Percentiles rank a stretch among this genome's conserved stretches.
phyloP scores from a whole-genome alignment of 495 filamentous ascomycete species.

The Neurospora africana region DNA sequence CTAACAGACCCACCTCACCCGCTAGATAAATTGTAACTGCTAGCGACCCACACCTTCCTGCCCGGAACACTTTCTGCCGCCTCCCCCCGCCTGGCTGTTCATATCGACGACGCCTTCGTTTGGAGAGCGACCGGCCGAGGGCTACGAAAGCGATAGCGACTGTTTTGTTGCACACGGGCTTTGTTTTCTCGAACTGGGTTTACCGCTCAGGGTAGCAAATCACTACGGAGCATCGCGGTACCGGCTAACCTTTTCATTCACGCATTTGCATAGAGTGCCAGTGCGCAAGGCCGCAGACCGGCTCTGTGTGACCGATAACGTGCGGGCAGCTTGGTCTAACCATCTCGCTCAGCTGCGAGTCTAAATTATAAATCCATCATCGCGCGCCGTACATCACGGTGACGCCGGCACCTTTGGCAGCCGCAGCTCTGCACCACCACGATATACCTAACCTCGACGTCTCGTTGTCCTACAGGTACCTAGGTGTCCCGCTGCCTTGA shows the following conservation, averaged over 20 bases:
- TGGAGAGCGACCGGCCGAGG: neutral
- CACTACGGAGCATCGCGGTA: neutral
- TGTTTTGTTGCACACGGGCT: neutral
- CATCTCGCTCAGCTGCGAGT: neutral
- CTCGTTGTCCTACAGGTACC: neutral
- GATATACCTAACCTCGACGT: neutral
- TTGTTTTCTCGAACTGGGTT: neutral
- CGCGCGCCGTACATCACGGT: neutral
- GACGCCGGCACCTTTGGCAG: neutral
- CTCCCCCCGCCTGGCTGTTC: conserved; percentile 17
- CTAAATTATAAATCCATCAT: neutral
- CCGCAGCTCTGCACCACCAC: neutral
- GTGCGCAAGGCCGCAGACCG: neutral
- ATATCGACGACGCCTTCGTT: conserved; percentile 9
- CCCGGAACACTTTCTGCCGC: conserved; percentile 15
- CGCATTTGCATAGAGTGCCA: neutral
- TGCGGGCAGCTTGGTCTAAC: neutral
- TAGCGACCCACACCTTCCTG: neutral
- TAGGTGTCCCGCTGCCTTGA: neutral
- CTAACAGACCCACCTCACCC: neutral
- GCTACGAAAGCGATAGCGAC: neutral
- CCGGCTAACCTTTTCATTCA: neutral
- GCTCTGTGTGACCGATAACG: neutral
- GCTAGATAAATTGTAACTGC: neutral
- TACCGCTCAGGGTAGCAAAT: neutral